phyloP scores from a whole-genome alignment of 345 rosid genomes.

The Litchi chinensis region DNA sequence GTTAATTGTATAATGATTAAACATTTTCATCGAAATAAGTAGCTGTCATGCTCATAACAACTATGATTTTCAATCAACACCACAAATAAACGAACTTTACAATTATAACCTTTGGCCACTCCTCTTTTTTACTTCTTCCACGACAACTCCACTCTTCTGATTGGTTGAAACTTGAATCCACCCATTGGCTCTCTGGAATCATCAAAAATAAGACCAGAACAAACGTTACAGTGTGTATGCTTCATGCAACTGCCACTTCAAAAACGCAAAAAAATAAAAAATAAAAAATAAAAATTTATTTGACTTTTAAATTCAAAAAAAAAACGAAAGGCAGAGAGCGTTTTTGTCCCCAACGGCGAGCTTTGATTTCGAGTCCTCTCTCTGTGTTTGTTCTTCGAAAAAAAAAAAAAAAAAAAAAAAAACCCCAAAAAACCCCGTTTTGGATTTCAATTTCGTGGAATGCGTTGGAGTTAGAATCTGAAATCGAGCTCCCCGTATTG shows the following conservation, averaged over 20 bases:
- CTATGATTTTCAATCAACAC: no score
- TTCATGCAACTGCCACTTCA: not conserved
- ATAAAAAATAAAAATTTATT: not conserved
- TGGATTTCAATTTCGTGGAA: constrained; percentile 1
- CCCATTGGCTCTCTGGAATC: not conserved
- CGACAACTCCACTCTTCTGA: not conserved
- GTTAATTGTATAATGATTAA: no score
- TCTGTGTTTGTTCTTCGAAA: not conserved
- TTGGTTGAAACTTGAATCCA: not conserved
- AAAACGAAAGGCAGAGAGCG: constrained; percentile 21
- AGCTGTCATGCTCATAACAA: no score
- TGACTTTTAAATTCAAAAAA: constrained; percentile 16
- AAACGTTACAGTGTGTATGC: not conserved
- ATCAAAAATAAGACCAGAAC: not conserved
- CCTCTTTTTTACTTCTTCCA: not conserved
- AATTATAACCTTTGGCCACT: no score
- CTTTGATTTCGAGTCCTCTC: constrained; percentile 11
- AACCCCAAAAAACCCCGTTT: constrained; percentile 11
- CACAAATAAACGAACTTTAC: no score
- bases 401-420: not conserved
- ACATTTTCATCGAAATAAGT: no score
- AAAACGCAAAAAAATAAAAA: no score
- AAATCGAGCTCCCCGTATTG: not conserved
- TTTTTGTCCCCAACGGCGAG: constrained; percentile 23
- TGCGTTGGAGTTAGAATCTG: not conserved